A percentile compares a stretch with the other conserved stretches of the same genome.
phyloP scores from a whole-genome alignment of 345 rosid genomes.

The Eucalyptus urophylla region DNA sequence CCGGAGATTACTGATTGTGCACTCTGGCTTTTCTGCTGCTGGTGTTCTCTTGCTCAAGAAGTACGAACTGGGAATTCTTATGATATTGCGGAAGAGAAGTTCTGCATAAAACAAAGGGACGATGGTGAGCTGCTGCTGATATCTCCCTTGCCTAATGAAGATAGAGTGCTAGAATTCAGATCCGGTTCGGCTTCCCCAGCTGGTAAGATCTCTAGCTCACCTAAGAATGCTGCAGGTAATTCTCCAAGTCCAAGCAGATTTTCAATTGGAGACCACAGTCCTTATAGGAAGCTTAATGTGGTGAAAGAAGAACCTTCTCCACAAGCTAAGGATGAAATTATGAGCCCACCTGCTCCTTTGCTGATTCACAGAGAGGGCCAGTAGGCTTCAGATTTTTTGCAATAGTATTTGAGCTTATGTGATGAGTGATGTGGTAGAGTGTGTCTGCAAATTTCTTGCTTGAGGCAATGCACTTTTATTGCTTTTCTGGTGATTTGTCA shows the following conservation, averaged over 20 bases:
- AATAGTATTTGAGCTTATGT: not conserved
- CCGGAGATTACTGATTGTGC: conserved; percentile 50
- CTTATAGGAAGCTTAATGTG: conserved; percentile 27
- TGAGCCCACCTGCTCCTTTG: conserved; percentile 60
- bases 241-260: conserved; percentile 39
- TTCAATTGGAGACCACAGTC: conserved; percentile 24
- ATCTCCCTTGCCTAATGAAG: conserved; percentile 48
- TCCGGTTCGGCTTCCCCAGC: conserved; percentile 19
- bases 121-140: not conserved
- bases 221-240: not conserved
- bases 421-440: not conserved
- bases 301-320: conserved; percentile 26
- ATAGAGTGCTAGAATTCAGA: conserved; percentile 8
- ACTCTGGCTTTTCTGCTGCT: conserved; percentile 80
- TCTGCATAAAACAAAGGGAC: conserved; percentile 13
- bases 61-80: conserved; percentile 71
- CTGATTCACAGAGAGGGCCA: conserved; percentile 35
- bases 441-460: not conserved
- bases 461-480: not conserved
- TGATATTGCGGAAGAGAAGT: conserved; percentile 53
- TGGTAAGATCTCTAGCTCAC: conserved; percentile 13
- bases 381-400: not conserved
- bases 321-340: conserved; percentile 26
- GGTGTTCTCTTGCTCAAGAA: conserved; percentile 96
- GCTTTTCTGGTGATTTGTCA: not conserved